Evolutionary conservation across 495 filamentous ascomycete genomes (phyloP).

Genomic region (Aspergillus homomorphus): DNA sequence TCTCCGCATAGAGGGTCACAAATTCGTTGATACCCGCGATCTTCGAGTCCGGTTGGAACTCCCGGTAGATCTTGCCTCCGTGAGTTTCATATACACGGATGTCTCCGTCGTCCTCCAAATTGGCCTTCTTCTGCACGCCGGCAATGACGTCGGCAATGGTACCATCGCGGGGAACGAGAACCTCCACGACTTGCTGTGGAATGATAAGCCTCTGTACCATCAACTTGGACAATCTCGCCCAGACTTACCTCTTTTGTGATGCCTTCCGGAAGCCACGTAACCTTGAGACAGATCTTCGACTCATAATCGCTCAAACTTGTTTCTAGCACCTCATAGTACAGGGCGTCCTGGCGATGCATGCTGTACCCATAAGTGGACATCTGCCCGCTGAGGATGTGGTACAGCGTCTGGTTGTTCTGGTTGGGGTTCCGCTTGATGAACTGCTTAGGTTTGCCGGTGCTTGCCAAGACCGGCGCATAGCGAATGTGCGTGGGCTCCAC

Average conservation of each 20-base stretch:
- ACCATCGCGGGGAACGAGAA: conserved; percentile 81
- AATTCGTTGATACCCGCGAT: conserved; percentile 83
- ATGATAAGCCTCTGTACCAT: background rate
- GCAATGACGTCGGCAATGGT: conserved; percentile 71
- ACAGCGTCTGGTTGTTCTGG: conserved; percentile 62
- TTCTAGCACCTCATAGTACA: conserved; percentile 91
- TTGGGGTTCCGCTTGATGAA: conserved; percentile 68
- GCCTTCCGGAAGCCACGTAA: conserved; percentile 84
- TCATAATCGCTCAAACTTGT: conserved; percentile 91
- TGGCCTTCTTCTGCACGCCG: conserved; percentile 72
- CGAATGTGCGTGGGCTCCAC: conserved; percentile 82
- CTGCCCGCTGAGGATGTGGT: conserved; percentile 66
- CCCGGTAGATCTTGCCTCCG: conserved; percentile 73
- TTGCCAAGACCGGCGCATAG: conserved; percentile 78
- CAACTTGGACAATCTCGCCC: background rate
- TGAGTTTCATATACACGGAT: conserved; percentile 78
- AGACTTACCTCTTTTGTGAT: conserved; percentile 79
- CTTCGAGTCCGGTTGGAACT: conserved; percentile 58
- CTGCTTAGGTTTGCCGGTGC: conserved; percentile 67
- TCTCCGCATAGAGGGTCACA: conserved; percentile 73
- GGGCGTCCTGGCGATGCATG: conserved; percentile 67
- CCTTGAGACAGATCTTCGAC: conserved; percentile 77
- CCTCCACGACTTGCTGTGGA: conserved; percentile 63
- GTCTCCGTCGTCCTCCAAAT: conserved; percentile 68
- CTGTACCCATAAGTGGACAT: conserved; percentile 60